Evolutionary conservation across 768 basidiomycete genomes (phyloP), one percentile per base, ranked within the genome.

Genomic region (Podaxis sp.): DNA sequence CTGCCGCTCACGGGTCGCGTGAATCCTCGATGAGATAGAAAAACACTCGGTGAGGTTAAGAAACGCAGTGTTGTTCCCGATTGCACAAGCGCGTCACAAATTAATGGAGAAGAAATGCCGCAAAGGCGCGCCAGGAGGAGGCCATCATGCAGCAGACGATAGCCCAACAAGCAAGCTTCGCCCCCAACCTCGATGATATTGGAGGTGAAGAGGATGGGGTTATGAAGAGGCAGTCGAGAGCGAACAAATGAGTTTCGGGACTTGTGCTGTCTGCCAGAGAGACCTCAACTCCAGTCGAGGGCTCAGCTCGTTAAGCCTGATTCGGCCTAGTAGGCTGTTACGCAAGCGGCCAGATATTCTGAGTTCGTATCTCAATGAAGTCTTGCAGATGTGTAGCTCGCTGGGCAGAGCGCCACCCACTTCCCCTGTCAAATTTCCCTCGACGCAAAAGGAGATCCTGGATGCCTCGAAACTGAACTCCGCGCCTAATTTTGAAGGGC

Each of bases 181-280:
- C 92, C 2, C 81, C 85, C 70, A 90, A 88, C 66, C 88, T 91
- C 62, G 87, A 87, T 55, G 90, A 92, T 55, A 80, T 78, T 2
- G 82, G 85, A 24, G 90, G 90, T 37, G 86, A 87, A 15, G 88
- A 85, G 5, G 89, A 88, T 6, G 92, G 92, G 1, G 82, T 84
- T 5, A 84, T 66, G 82, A 82, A 8, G 76, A 80, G 6, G 76
- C 74, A 1, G 81, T 81, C 17, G 77, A 80, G 52, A 70, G 80
- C 22, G 71, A 82, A 13, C 22, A 56, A 27, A 24, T 22, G 2
- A 88, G 89, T 12, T 89, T 87, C 63, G 96, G 96, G 2, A 90
- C 89, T n/a, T 99, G 97, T 71, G 98, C 98, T 65, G 95, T 98
- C 9, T 99, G 97, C 67, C 97, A 98, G 71, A 96, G 98, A 71